A percentile compares a stretch with the other conserved stretches of the same genome.
Conservation (phyloP, 1,284 basidiomycete species). For the Amylostereum areolatum region DNA sequence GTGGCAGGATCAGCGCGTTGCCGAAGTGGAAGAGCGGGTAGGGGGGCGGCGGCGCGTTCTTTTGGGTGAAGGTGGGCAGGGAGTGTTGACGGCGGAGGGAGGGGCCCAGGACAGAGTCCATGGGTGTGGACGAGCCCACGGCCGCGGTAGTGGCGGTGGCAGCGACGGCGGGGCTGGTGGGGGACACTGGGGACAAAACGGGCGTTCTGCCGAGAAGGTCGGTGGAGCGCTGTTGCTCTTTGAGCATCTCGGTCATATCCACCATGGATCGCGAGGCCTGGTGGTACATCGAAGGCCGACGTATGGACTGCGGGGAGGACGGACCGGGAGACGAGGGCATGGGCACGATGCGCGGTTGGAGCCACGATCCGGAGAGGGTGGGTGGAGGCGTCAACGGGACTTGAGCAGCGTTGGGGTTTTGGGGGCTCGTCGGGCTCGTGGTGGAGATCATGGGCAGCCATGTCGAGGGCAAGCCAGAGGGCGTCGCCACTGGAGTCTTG, state of each 20-base stretch:
- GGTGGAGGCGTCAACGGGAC: neutral
- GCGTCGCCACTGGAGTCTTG: no score
- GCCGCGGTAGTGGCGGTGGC: neutral
- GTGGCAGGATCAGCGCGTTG: constrained; percentile 33
- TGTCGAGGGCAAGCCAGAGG: no score
- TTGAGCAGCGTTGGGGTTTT: neutral
- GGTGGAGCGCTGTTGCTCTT: constrained; percentile 11
- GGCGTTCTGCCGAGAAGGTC: constrained; percentile 6
- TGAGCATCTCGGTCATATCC: constrained; percentile 28
- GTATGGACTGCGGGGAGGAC: constrained; percentile 10
- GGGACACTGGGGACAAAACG: constrained; percentile 9
- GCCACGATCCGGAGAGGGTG: neutral
- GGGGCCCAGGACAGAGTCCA: constrained; percentile 13
- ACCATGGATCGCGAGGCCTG: constrained; percentile 58
- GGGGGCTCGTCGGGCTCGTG: neutral
- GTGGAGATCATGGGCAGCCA: neutral
- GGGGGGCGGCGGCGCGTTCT: constrained; percentile 45
- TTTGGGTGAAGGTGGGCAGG: constrained; percentile 48
- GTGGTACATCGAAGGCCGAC: constrained; percentile 49
- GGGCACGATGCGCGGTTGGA: constrained; percentile 6
- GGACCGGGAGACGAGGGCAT: constrained; percentile 3
- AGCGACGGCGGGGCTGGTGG: constrained; percentile 7
- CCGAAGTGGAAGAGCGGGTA: constrained; percentile 37
- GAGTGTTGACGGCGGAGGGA: constrained; percentile 43
- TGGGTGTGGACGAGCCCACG: constrained; percentile 3